These are phyloP conservation scores for Ascomycota sp. DNA, from an alignment of 2,329 filamentous ascomycete species.

Conservation along the genomic window DNA sequence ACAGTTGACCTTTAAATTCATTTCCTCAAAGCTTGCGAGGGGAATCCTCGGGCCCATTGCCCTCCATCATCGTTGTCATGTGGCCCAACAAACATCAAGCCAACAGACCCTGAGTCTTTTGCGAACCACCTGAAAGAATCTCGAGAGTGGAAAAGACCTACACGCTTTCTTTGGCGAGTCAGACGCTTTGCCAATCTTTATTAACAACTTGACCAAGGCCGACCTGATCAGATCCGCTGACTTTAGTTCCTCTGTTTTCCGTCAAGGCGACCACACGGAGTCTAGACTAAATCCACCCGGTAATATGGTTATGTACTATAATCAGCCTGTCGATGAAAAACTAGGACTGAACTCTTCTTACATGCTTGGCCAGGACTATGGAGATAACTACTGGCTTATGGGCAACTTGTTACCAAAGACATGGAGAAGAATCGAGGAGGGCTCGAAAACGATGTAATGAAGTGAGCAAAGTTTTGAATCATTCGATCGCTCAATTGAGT, in stretches of 20 bases:
- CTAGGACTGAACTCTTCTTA: not conserved
- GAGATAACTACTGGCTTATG: not conserved
- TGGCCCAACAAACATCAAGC: not conserved
- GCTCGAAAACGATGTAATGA: too few species aligned
- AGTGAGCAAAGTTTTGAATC: too few species aligned
- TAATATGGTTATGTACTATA: not conserved
- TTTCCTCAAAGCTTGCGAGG: not conserved
- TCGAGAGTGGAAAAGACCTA: not conserved
- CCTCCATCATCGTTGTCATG: not conserved
- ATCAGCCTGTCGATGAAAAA: not conserved
- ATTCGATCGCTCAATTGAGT: too few species aligned
- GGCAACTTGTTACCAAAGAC: not conserved
- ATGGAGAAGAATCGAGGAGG: not conserved
- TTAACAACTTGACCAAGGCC: slow-evolving; percentile 1
- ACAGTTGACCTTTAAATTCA: not conserved
- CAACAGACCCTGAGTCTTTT: not conserved
- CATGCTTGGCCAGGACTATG: not conserved
- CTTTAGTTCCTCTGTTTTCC: not conserved
- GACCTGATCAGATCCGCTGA: not conserved
- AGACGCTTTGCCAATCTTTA: not conserved
- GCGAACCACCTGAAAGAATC: not conserved
- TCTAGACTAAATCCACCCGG: not conserved
- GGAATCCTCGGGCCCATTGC: not conserved
- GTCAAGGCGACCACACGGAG: not conserved
- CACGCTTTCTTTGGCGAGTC: not conserved